A percentile compares a stretch with the other conserved stretches of the same genome.
Conservation (phyloP, 495 filamentous ascomycete species). For the Xylaria nigripes region DNA sequence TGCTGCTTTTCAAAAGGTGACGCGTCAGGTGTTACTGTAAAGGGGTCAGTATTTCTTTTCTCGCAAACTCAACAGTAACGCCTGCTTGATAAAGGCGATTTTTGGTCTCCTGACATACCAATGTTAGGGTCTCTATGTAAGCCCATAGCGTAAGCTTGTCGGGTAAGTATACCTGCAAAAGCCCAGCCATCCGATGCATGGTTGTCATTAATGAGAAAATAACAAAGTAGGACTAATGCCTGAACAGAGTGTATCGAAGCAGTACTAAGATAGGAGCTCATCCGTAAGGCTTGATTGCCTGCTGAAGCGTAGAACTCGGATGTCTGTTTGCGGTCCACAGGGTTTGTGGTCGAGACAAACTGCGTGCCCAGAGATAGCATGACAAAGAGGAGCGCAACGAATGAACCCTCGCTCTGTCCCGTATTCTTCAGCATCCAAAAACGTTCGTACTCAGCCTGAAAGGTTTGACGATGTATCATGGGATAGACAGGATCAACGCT, state of each 20-base stretch:
- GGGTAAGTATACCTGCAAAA: slow-evolving; percentile 60
- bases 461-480: slow-evolving; percentile 57
- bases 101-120: slow-evolving; percentile 22
- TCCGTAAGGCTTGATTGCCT: slow-evolving; percentile 58
- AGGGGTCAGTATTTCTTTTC: background rate
- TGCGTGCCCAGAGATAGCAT: slow-evolving; percentile 68
- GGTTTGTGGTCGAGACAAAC: slow-evolving; percentile 52
- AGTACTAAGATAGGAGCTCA: slow-evolving; percentile 60
- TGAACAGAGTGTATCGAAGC: slow-evolving; percentile 59
- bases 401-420: slow-evolving; percentile 51
- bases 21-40: slow-evolving; percentile 46
- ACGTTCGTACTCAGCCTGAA: slow-evolving; percentile 60
- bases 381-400: slow-evolving; percentile 57
- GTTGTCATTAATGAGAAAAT: slow-evolving; percentile 73
- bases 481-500: slow-evolving; percentile 68
- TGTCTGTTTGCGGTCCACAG: slow-evolving; percentile 52
- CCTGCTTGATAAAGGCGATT: background rate
- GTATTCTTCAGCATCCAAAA: slow-evolving; percentile 52
- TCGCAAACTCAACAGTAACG: background rate
- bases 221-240: slow-evolving; percentile 65
- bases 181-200: slow-evolving; percentile 69
- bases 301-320: slow-evolving; percentile 71
- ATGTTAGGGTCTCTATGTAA: slow-evolving; percentile 66
- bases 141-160: slow-evolving; percentile 70
- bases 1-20: slow-evolving; percentile 58